Evolutionary conservation across 257 asterid species (phyloP).

Genomic region (Coffea canephora): DNA sequence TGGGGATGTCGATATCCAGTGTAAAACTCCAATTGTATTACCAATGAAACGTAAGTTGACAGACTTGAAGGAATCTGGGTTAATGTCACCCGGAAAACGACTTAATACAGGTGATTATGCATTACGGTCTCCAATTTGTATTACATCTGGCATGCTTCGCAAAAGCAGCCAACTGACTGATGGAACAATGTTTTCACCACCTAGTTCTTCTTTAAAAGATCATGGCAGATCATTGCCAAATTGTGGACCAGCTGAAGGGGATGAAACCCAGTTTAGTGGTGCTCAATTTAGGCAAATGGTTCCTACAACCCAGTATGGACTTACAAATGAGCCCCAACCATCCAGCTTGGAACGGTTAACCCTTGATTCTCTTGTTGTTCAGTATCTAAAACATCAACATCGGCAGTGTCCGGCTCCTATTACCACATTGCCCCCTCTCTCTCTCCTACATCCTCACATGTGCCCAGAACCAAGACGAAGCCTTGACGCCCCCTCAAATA

Average conservation of each 20-base stretch:
- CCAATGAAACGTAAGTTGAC: slow-evolving; percentile 86
- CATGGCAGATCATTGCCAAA: slow-evolving; percentile 37
- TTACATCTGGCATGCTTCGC: slow-evolving; percentile 51
- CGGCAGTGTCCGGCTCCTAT: slow-evolving; percentile 99
- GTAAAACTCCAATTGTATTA: slow-evolving; percentile 73
- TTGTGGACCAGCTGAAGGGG: slow-evolving; percentile 44
- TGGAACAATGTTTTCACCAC: slow-evolving; percentile 43
- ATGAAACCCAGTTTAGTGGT: slow-evolving; percentile 41
- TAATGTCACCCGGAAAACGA: slow-evolving; percentile 54
- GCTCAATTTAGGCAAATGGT: slow-evolving; percentile 28
- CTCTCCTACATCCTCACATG: slow-evolving; percentile 91
- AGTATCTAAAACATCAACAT: slow-evolving; percentile 94
- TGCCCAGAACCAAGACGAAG: slow-evolving; percentile 94
- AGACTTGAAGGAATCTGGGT: slow-evolving; percentile 58
- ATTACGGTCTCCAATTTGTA: slow-evolving; percentile 53
- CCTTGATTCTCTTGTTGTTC: slow-evolving; percentile 89
- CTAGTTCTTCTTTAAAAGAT: slow-evolving; percentile 53
- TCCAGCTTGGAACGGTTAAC: slow-evolving; percentile 65
- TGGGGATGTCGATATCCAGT: slow-evolving; percentile 50
- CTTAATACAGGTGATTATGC: slow-evolving; percentile 61
- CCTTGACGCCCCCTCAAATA: slow-evolving; percentile 92
- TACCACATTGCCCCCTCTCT: slow-evolving; percentile 96
- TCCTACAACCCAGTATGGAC: slow-evolving; percentile 54
- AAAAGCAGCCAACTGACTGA: slow-evolving; percentile 58
- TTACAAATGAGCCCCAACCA: slow-evolving; percentile 58